phyloP scores from a whole-genome alignment of 148 eudicot genomes.

The Bassia scoparia region DNA sequence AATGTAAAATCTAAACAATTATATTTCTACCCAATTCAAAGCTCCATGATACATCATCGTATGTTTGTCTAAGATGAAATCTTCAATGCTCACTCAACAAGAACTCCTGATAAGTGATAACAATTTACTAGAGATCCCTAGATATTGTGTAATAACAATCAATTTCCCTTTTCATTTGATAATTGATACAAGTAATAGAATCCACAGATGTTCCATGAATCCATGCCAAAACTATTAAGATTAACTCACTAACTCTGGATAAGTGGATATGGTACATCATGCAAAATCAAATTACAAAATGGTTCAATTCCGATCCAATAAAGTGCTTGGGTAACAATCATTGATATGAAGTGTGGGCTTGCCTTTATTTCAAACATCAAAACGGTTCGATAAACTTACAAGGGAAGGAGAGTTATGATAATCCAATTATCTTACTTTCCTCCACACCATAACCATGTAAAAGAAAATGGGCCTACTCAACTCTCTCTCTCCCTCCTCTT shows the following conservation, averaged over 20 bases:
- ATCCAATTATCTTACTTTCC: neutral
- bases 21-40: neutral
- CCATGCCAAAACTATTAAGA: too few relatives aligned
- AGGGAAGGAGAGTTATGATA: neutral
- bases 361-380: neutral
- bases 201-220: neutral
- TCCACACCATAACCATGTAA: neutral
- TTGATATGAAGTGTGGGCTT: neutral
- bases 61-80: constrained; percentile 3
- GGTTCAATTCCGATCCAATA: too few relatives aligned
- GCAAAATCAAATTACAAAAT: too few relatives aligned
- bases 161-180: neutral
- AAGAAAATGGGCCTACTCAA: neutral
- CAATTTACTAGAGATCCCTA: neutral
- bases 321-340: too few relatives aligned
- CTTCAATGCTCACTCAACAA: neutral
- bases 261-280: neutral
- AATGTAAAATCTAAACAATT: neutral
- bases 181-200: neutral
- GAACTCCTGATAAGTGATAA: neutral
- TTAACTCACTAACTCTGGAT: too few relatives aligned
- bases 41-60: neutral
- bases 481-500: neutral
- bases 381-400: neutral
- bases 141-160: neutral